Evolutionary conservation across 768 basidiomycete species (phyloP).

Genomic region (Kwoniella dendrophila): DNA sequence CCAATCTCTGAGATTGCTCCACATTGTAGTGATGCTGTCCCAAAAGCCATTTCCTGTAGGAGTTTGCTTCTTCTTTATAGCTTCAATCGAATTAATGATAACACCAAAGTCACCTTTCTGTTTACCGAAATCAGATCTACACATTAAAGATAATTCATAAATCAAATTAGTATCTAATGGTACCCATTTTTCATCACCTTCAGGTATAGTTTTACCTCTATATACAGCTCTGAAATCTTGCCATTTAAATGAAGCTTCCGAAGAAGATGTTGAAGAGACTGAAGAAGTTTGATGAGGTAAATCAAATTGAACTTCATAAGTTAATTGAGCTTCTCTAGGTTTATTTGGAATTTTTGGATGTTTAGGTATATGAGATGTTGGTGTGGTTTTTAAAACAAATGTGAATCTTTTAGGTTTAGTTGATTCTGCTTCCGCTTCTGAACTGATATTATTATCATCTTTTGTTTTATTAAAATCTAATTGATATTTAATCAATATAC

Average conservation of each 20-base stretch:
- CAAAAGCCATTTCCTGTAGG: conserved; percentile 11
- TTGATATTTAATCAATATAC: conserved; percentile 28
- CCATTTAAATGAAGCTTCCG: conserved; percentile 32
- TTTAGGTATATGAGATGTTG: conserved; percentile 35
- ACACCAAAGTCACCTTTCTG: conserved; percentile 55
- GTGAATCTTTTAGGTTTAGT: conserved; percentile 31
- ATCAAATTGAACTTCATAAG: conserved; percentile 49
- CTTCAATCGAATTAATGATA: conserved; percentile 40
- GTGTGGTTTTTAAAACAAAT: conserved; percentile 50
- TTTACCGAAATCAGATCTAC: conserved; percentile 54
- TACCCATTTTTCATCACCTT: conserved; percentile 39
- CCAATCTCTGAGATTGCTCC: conserved; percentile 3
- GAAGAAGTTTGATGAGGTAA: background rate
- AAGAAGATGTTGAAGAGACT: background rate
- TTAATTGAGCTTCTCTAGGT: conserved; percentile 40
- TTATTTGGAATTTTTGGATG: conserved; percentile 37
- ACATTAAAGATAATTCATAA: conserved; percentile 55
- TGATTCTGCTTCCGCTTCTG: no score
- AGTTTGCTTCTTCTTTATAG: conserved; percentile 22
- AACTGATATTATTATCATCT: no score
- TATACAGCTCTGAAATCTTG: conserved; percentile 52
- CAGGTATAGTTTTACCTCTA: conserved; percentile 46
- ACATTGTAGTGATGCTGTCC: conserved; percentile 9
- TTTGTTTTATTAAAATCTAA: conserved; percentile 17
- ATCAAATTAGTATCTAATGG: conserved; percentile 47